Evolutionary conservation across 352 stramenopile species (phyloP).

Genomic region (Pythium brachiatum): DNA sequence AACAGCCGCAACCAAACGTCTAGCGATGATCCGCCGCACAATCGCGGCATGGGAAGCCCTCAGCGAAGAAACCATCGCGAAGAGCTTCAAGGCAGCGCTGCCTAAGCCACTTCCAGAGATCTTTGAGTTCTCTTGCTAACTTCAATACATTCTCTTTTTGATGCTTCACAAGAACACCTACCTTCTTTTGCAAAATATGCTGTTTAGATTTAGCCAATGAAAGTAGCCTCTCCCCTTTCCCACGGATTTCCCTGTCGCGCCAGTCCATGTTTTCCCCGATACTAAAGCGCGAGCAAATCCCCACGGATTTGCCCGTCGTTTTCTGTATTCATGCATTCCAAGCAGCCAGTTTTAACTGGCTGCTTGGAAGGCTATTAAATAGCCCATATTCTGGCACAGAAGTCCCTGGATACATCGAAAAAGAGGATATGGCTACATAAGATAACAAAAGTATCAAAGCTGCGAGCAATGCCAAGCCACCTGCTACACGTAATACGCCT

Average conservation of each 20-base stretch:
- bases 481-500: no score
- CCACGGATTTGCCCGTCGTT: conserved; percentile 10
- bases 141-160: neutral
- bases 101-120: conserved; percentile 2
- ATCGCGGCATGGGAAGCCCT: conserved; percentile 1
- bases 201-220: neutral
- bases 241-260: conserved; percentile 8
- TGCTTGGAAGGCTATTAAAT: no score
- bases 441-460: conserved; percentile 7
- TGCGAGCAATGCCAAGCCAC: neutral
- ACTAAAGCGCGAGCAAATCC: conserved; percentile 7
- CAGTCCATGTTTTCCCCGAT: neutral
- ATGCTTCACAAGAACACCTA: no score
- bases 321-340: no score
- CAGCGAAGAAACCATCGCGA: conserved; percentile 7
- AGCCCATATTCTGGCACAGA: no score
- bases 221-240: neutral
- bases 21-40: neutral
- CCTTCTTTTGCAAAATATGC: no score
- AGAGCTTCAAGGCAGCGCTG: conserved; percentile 8
- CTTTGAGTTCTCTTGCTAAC: neutral
- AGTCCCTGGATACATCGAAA: no score
- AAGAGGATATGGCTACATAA: no score
- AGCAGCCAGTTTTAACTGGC: no score
- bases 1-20: neutral